Percentiles rank a stretch among this genome's conserved stretches.
Conservation (phyloP, 805 yeast genomes). For the Yamadazyma insecticola region DNA sequence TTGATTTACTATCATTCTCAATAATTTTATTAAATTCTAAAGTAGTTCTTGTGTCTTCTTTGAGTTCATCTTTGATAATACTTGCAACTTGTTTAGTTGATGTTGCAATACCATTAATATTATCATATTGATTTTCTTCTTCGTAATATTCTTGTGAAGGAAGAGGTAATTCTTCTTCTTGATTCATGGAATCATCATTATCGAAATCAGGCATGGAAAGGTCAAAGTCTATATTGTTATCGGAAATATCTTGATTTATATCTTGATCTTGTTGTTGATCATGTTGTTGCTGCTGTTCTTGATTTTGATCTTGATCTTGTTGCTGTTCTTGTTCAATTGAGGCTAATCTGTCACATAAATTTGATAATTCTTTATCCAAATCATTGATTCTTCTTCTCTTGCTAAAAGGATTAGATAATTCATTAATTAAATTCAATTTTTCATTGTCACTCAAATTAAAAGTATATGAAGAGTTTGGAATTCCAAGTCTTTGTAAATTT, state of each 20-base stretch:
- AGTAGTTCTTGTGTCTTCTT: conserved; percentile 19
- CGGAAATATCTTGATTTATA: conserved; percentile 11
- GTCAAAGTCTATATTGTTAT: conserved; percentile 15
- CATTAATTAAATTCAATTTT: conserved; percentile 30
- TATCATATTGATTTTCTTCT: too few species aligned
- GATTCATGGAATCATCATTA: conserved; percentile 5
- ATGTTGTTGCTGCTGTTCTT: conserved; percentile 12
- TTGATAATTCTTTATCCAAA: conserved; percentile 7
- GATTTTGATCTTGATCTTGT: conserved; percentile 2
- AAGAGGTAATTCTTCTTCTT: conserved; percentile 4
- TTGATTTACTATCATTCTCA: conserved; percentile 7
- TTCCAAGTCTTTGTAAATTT: conserved; percentile 16
- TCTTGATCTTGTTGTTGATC: conserved; percentile 19
- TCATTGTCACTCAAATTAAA: conserved; percentile 25
- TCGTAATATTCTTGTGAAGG: conserved; percentile 4
- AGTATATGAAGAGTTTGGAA: conserved; percentile 16
- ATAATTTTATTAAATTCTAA: conserved; percentile 5
- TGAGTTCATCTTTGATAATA: conserved; percentile 37
- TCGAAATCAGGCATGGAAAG: conserved; percentile 20
- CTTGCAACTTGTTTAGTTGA: conserved; percentile 53
- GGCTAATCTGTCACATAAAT: conserved; percentile 6
- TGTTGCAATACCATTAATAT: conserved; percentile 8
- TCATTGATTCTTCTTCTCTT: conserved; percentile 23
- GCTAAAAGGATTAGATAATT: conserved; percentile 24
- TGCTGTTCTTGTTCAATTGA: conserved; percentile 12